Evolutionary conservation across 768 basidiomycete species (phyloP).

Genomic region (Lactifluus hygrophoroides): DNA sequence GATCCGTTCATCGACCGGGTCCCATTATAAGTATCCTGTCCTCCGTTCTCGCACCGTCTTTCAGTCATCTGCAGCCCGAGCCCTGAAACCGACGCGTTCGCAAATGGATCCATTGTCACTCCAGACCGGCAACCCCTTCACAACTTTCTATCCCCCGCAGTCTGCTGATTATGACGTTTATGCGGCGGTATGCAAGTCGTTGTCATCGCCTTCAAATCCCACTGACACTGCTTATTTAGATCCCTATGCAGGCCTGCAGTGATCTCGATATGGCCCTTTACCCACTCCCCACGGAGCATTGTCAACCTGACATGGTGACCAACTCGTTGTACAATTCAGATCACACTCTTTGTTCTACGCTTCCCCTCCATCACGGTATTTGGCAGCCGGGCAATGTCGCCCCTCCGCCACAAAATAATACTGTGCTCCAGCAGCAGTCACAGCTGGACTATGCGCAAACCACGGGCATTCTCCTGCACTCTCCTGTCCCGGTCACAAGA

Average conservation of each 20-base stretch:
- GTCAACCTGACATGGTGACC: background rate
- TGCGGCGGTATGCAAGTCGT: background rate
- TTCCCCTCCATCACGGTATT: constrained; percentile 8
- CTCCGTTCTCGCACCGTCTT: constrained; percentile 4
- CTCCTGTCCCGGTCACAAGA: constrained; percentile 18
- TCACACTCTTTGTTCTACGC: constrained; percentile 1
- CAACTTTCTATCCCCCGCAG: constrained; percentile 15
- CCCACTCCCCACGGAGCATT: background rate
- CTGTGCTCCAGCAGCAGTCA: background rate
- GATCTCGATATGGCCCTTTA: constrained; percentile 10
- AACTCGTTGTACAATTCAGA: background rate
- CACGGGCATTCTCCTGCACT: constrained; percentile 12
- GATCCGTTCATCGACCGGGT: constrained; percentile 15
- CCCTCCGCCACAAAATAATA: background rate
- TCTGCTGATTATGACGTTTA: constrained; percentile 5
- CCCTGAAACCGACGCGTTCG: background rate
- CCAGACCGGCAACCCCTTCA: constrained; percentile 11
- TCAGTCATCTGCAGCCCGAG: background rate
- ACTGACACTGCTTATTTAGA: constrained; percentile 5
- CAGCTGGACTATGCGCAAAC: constrained; percentile 7
- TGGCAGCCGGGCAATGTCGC: constrained; percentile 7
- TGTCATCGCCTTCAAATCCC: background rate
- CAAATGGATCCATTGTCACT: constrained; percentile 11
- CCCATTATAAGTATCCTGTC: constrained; percentile 16
- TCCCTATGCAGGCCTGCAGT: constrained; percentile 5